Evolutionary conservation across 1,284 basidiomycete species (phyloP).

Genomic region (Ganoderma leucocontextum): DNA sequence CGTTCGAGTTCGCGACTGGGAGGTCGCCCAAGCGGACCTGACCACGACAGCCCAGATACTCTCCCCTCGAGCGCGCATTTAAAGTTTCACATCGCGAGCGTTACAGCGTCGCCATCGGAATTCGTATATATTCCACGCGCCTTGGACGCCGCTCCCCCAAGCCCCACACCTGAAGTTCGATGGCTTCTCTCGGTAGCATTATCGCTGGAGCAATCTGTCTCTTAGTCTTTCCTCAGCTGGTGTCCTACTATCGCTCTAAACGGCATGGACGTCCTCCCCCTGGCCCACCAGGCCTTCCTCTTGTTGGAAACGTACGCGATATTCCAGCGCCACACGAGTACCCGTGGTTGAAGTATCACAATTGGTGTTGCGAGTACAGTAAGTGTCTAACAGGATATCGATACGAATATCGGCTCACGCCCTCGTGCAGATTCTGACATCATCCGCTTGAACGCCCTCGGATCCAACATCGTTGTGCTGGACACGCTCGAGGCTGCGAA

Average conservation of each 20-base stretch:
- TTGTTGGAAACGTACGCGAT: slow-evolving; percentile 38
- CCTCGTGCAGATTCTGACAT: slow-evolving; percentile 30
- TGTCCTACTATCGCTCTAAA: background rate
- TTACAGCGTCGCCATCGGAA: background rate
- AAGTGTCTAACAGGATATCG: background rate
- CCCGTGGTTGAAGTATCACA: slow-evolving; percentile 29
- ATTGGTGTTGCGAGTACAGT: slow-evolving; percentile 28
- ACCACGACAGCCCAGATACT: background rate
- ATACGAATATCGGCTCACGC: background rate
- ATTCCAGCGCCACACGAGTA: slow-evolving; percentile 26
- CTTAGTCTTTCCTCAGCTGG: background rate
- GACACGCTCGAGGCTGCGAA: slow-evolving; percentile 45
- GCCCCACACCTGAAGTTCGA: background rate
- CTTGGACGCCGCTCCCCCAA: background rate
- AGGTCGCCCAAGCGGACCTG: background rate
- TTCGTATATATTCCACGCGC: background rate
- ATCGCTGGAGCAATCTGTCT: background rate
- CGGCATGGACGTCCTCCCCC: slow-evolving; percentile 26
- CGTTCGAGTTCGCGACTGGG: background rate
- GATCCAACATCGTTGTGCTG: slow-evolving; percentile 47
- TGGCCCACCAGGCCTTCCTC: slow-evolving; percentile 34
- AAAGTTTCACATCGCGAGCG: no score
- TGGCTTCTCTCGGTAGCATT: background rate
- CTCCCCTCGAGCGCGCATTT: background rate
- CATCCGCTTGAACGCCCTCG: slow-evolving; percentile 31